Evolutionary conservation across 2,329 filamentous ascomycete species (phyloP), one percentile per base, ranked within the genome.

Genomic region (Ophiostoma sp.): DNA sequence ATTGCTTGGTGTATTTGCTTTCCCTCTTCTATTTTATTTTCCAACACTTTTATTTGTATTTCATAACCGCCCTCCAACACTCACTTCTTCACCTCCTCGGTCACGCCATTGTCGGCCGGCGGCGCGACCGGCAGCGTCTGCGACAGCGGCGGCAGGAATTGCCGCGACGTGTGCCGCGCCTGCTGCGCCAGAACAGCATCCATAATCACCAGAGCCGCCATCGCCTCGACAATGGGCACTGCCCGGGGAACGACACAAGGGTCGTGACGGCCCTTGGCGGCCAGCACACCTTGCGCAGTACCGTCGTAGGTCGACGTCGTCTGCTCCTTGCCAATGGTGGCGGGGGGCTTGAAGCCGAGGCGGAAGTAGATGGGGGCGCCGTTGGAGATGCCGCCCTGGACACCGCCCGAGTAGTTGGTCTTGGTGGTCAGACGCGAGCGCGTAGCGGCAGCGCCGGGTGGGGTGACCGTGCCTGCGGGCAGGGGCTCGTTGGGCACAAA

Each of bases 351-450:
- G 89, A 98, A 98, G 19, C 90, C 95, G 5, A 97, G 91, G 69
- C 92, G 90, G 89, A 98, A 98, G 87, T 96, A 98, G 84, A 98
- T 94, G 74, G 91, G 92, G 50, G 93, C 93, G 73, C 95, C 96
- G 82, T 98, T 98, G 69, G 92, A 92, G 83, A 98, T 98, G 70
- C 95, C 95, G 59, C 95, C 96, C 84, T 98, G 95, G 78, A 98
- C 93, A 76, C 95, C 96, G 15, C 95, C 95, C 1, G 92, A 95
- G 86, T 97, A 94, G 86, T 98, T 98, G 33, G 95, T 98, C 85
- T 92, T 93, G 72, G 95, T 98, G 9, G 90, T 91, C 71, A 98
- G 87, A 75, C 86, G 87, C 22, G 92, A 89, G 74, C 85, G 84
- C 39, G 84, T 82, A 19, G 86, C 81, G 39, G 85, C 85, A 28